Evolutionary conservation across 345 rosid species (phyloP).

Genomic region (Combretum micranthum): DNA sequence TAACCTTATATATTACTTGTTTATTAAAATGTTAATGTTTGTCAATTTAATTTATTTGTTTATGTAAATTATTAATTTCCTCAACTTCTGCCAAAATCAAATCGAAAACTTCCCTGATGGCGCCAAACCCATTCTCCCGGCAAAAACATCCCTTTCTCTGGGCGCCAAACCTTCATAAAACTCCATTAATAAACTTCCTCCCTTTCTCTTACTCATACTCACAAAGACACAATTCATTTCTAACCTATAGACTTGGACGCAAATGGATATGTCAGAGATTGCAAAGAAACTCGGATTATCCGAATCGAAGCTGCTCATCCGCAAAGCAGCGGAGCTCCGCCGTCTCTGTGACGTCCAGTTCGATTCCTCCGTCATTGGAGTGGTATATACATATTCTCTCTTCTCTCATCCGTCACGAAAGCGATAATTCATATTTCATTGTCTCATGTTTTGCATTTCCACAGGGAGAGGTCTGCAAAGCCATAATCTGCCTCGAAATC

Average conservation of each 20-base stretch:
- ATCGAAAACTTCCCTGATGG: no score
- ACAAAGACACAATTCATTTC: neutral
- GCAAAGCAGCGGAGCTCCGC: constrained; percentile 96
- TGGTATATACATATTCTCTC: constrained; percentile 21
- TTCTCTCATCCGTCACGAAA: neutral
- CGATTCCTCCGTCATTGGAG: constrained; percentile 83
- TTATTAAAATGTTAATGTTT: no score
- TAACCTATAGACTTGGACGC: neutral
- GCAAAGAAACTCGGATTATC: constrained; percentile 72
- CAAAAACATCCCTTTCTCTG: neutral
- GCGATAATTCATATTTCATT: neutral
- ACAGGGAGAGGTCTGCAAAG: constrained; percentile 91
- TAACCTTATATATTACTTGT: no score
- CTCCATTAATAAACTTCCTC: neutral
- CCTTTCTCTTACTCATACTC: neutral
- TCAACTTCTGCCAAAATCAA: no score
- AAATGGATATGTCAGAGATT: constrained; percentile 69
- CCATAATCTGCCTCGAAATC: constrained; percentile 79
- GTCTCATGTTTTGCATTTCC: neutral
- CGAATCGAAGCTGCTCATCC: constrained; percentile 48
- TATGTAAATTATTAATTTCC: no score
- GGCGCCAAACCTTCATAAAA: constrained; percentile 9
- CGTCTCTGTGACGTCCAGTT: constrained; percentile 92
- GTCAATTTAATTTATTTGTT: no score
- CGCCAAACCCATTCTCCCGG: neutral